These are phyloP conservation scores for Coemansia sp. DNA, from an alignment of 192 early-diverging fungal genomes.

Conservation along the genomic window DNA sequence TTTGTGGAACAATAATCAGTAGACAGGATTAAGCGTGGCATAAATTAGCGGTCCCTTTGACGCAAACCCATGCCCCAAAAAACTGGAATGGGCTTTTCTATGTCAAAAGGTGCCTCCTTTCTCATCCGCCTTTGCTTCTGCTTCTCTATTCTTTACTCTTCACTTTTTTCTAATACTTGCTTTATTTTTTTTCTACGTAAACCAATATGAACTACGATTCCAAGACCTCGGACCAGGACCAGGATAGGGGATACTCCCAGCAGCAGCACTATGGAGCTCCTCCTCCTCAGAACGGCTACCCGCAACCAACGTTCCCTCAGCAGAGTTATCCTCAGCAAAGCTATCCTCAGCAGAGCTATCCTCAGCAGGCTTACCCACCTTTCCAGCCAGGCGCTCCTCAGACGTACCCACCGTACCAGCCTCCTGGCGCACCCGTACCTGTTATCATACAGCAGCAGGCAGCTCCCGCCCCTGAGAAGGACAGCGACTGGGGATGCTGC, in stretches of 20 bases:
- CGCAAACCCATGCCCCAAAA: background rate
- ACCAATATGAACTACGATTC: background rate
- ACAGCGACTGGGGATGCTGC: background rate
- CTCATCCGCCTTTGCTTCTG: background rate
- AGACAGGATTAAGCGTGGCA: background rate
- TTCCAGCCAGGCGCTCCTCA: background rate
- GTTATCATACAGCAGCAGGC: background rate
- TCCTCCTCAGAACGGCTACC: background rate
- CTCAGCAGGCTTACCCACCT: background rate
- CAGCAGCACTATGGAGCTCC: background rate
- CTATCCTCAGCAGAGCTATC: conserved; percentile 8
- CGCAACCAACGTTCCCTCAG: background rate
- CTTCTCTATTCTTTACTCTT: background rate
- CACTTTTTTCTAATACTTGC: background rate
- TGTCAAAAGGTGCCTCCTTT: background rate
- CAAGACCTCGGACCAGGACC: background rate
- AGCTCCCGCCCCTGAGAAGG: background rate
- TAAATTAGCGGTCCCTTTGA: background rate
- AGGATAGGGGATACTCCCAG: background rate
- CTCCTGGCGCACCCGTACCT: background rate
- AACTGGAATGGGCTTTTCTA: background rate
- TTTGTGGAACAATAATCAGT: background rate
- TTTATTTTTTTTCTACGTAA: background rate
- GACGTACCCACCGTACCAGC: background rate
- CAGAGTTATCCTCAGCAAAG: conserved; percentile 6